Percentiles rank a stretch among this genome's conserved stretches.
These are phyloP conservation scores for Aureobasidium sp. DNA, from an alignment of 2,329 filamentous ascomycete species.

Conservation along the genomic window DNA sequence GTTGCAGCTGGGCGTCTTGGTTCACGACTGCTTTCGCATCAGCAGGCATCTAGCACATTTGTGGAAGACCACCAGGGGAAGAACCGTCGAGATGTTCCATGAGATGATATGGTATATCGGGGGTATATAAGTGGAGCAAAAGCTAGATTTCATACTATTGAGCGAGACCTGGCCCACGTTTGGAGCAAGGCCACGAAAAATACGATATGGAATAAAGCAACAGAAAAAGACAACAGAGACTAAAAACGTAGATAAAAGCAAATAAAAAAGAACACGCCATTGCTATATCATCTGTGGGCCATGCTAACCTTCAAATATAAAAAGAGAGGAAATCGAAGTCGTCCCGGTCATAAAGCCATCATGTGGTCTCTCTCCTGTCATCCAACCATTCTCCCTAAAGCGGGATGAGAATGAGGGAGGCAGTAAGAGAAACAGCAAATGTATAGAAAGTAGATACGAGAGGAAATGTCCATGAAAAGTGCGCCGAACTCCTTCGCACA, in stretches of 20 bases:
- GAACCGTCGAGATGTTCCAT: too few species aligned
- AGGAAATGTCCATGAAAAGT: slow-evolving; percentile 2
- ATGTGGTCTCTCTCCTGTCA: slow-evolving; percentile 3
- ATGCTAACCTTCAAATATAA: slow-evolving; percentile 15
- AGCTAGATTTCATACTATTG: background rate
- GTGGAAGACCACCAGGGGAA: too few species aligned
- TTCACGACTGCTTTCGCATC: too few species aligned
- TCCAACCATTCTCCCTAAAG: background rate
- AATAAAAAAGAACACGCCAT: slow-evolving; percentile 14
- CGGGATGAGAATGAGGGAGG: background rate
- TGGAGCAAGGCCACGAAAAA: background rate
- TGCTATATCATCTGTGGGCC: slow-evolving; percentile 14
- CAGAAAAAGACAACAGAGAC: slow-evolving; percentile 1
- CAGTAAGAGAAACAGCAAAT: slow-evolving; percentile 13
- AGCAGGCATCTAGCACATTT: too few species aligned
- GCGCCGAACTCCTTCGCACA: slow-evolving; percentile 13
- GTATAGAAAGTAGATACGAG: slow-evolving; percentile 14
- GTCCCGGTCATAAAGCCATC: slow-evolving; percentile 16
- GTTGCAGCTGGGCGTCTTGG: background rate
- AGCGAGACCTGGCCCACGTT: background rate
- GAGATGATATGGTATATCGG: background rate
- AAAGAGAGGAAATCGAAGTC: slow-evolving; percentile 7
- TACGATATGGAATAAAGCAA: background rate
- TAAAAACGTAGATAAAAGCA: slow-evolving; percentile 14
- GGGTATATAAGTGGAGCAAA: background rate